These are phyloP conservation scores for Botryotinia calthae DNA, from an alignment of 2,329 filamentous ascomycete genomes.

Conservation along the genomic window DNA sequence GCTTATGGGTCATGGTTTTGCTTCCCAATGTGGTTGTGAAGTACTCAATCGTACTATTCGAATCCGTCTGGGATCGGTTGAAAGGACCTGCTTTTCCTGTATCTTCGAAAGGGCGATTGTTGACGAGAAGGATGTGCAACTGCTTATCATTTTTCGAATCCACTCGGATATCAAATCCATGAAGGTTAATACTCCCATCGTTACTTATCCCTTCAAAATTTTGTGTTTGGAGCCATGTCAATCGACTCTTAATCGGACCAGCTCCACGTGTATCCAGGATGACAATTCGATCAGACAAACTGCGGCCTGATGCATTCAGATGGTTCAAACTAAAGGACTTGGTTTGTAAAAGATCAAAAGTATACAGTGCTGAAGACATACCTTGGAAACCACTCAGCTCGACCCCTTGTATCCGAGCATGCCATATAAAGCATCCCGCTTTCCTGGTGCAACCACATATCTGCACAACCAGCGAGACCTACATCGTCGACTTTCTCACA, in stretches of 20 bases:
- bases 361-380: constrained; percentile 6
- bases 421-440: constrained; percentile 35
- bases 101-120: constrained; percentile 38
- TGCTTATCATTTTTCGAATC: constrained; percentile 22
- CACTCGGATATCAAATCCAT: constrained; percentile 38
- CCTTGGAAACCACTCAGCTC: constrained; percentile 33
- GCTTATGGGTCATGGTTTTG: constrained; percentile 36
- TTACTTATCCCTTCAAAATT: constrained; percentile 32
- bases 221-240: constrained; percentile 29
- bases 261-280: constrained; percentile 34
- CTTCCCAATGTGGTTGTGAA: constrained; percentile 37
- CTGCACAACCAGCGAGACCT: constrained; percentile 34
- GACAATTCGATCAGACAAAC: constrained; percentile 29
- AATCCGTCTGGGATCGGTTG: constrained; percentile 35
- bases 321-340: constrained; percentile 25
- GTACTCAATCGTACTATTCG: constrained; percentile 39
- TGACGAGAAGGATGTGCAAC: constrained; percentile 39
- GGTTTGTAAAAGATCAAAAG: background rate
- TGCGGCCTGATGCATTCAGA: constrained; percentile 32
- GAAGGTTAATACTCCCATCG: constrained; percentile 36
- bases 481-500: constrained; percentile 32
- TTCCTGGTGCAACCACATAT: constrained; percentile 37
- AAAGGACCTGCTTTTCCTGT: constrained; percentile 21
- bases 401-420: constrained; percentile 30
- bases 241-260: constrained; percentile 28